A percentile compares a stretch with the other conserved stretches of the same genome.
phyloP scores from a whole-genome alignment of 225 moss, liverwort and hornwort genomes.

The Pseudisothecium myosuroides region DNA sequence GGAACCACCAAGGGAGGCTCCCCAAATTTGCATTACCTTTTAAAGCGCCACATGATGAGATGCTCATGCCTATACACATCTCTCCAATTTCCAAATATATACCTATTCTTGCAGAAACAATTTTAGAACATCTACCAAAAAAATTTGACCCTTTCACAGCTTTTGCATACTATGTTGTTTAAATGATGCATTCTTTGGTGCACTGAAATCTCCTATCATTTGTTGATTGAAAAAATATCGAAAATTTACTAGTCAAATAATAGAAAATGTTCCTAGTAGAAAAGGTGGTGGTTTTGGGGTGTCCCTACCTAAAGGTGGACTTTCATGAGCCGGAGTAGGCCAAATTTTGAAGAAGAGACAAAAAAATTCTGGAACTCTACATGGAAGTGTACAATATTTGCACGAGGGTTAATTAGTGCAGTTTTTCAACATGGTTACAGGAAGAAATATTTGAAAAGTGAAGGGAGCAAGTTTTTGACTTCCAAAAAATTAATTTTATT shows the following conservation, averaged over 20 bases:
- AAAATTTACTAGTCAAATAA: neutral
- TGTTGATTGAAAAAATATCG: no score
- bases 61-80: neutral
- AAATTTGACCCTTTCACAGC: neutral
- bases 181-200: neutral
- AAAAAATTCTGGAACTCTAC: fast-evolving
- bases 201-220: neutral
- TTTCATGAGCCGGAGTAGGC: fast-evolving
- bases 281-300: fast-evolving
- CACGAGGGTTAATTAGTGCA: fast-evolving
- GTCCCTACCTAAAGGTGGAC: fast-evolving
- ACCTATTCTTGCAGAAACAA: fast-evolving
- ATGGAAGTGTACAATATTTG: neutral
- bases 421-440: fast-evolving
- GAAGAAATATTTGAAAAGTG: neutral
- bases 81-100: neutral
- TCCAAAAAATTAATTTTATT: neutral
- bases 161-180: fast-evolving
- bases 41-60: neutral
- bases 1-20: neutral
- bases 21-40: fast-evolving
- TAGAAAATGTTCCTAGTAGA: neutral
- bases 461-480: fast-evolving
- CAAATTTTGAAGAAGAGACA: neutral
- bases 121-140: neutral